A percentile compares a stretch with the other conserved stretches of the same genome.
These are phyloP conservation scores for Mycena floridula DNA, from an alignment of 768 basidiomycete species.

Conservation along the genomic window DNA sequence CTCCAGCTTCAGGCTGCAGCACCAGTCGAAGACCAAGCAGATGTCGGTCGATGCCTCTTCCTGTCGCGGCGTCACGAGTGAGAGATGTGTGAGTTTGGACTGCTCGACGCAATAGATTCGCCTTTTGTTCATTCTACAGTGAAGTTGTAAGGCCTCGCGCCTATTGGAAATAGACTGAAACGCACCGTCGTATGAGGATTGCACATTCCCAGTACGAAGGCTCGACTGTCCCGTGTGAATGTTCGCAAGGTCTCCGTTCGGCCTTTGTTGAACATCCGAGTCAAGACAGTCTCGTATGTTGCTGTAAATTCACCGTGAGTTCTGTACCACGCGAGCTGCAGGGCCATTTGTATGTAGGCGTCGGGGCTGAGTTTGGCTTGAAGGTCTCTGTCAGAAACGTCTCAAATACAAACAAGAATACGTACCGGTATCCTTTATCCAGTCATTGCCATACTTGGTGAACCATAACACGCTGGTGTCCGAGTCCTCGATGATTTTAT, in stretches of 20 bases:
- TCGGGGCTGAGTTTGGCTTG: conserved; percentile 56
- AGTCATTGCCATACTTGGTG: conserved; percentile 74
- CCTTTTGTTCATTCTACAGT: conserved; percentile 27
- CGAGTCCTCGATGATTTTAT: conserved; percentile 62
- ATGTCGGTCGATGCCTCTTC: conserved; percentile 86
- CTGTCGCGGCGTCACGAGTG: conserved; percentile 73
- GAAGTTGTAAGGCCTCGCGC: not conserved
- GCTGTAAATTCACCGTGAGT: conserved; percentile 74
- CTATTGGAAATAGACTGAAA: conserved; percentile 4
- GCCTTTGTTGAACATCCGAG: conserved; percentile 79
- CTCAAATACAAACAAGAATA: conserved; percentile 5
- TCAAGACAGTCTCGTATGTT: conserved; percentile 90
- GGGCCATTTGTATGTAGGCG: conserved; percentile 84
- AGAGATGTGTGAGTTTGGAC: conserved; percentile 64
- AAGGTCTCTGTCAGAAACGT: not conserved
- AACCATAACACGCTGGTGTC: conserved; percentile 84
- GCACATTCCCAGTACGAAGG: conserved; percentile 72
- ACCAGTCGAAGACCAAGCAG: conserved; percentile 77
- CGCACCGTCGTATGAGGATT: conserved; percentile 46
- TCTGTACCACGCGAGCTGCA: conserved; percentile 89
- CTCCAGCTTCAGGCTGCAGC: conserved; percentile 47
- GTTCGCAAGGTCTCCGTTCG: conserved; percentile 88
- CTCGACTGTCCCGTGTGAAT: conserved; percentile 63
- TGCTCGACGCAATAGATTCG: conserved; percentile 57
- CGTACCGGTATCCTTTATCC: conserved; percentile 76